These are phyloP conservation scores for Bruguiera parviflora DNA, from an alignment of 345 rosid species.

Conservation along the genomic window DNA sequence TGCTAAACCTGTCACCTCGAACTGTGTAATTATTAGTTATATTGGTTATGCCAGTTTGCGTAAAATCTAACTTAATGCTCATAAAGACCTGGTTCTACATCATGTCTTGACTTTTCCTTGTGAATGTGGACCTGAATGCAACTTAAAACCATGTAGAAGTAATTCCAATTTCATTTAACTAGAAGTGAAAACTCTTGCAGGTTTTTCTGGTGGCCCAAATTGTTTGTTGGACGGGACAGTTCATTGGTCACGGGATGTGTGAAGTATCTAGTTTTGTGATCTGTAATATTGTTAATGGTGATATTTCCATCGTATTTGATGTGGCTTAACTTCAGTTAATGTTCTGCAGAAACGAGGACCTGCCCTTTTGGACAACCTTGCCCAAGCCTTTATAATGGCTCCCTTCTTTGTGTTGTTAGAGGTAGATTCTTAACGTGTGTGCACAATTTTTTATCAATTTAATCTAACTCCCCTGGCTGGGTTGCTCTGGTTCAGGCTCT, in stretches of 20 bases:
- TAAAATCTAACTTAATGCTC: too few species aligned
- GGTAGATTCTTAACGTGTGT: slow-evolving; percentile 29
- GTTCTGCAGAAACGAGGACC: slow-evolving; percentile 59
- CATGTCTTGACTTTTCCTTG: too few species aligned
- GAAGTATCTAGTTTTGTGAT: slow-evolving; percentile 38
- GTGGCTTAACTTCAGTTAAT: slow-evolving; percentile 11
- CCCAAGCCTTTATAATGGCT: slow-evolving; percentile 62
- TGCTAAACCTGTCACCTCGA: neutral
- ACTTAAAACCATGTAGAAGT: neutral
- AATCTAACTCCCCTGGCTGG: slow-evolving; percentile 3
- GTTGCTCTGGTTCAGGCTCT: slow-evolving; percentile 39
- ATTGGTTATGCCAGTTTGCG: too few species aligned
- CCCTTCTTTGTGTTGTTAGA: slow-evolving; percentile 63
- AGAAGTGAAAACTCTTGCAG: slow-evolving; percentile 19
- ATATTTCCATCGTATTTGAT: neutral
- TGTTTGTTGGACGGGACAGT: slow-evolving; percentile 62
- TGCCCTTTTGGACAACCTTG: slow-evolving; percentile 53
- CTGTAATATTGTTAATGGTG: neutral
- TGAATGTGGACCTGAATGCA: neutral
- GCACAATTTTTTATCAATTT: neutral
- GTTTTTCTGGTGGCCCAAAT: slow-evolving; percentile 52
- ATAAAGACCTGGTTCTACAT: too few species aligned
- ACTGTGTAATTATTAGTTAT: too few species aligned
- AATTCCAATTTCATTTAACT: neutral
- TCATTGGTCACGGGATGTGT: slow-evolving; percentile 58